phyloP scores from a whole-genome alignment of 768 basidiomycete genomes.

The Mycena sanguinolenta region DNA sequence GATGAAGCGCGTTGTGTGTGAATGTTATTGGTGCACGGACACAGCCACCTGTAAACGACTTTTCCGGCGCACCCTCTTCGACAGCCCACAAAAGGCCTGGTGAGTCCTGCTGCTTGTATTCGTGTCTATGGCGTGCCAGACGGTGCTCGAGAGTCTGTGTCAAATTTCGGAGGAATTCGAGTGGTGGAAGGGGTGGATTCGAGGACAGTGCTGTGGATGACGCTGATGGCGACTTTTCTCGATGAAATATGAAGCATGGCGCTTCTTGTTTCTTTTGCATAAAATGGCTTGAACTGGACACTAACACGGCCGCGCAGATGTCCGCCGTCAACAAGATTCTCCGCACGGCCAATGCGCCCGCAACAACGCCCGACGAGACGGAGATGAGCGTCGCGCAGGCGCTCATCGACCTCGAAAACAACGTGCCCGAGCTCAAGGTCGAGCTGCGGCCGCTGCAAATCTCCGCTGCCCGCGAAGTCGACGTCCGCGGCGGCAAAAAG shows the following conservation, averaged over 20 bases:
- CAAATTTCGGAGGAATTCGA: neutral
- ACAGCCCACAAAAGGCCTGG: constrained; percentile 21
- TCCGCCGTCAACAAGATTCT: constrained; percentile 90
- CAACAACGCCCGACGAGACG: constrained; percentile 88
- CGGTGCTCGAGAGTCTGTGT: neutral
- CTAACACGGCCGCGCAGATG: constrained; percentile 61
- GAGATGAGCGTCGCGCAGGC: constrained; percentile 95
- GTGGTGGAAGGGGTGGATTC: constrained; percentile 19
- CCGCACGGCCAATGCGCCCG: constrained; percentile 96
- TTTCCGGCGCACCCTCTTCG: neutral
- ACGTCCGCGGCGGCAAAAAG: constrained; percentile 99
- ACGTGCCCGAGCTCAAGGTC: constrained; percentile 96
- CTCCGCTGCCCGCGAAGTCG: constrained; percentile 98
- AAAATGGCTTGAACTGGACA: no score
- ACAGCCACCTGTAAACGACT: neutral
- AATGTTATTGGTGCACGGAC: no score
- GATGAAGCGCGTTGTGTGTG: no score
- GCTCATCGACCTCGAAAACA: constrained; percentile 96
- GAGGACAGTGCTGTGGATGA: constrained; percentile 2
- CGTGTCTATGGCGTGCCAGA: neutral
- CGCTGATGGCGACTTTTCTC: no score
- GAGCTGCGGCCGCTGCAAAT: constrained; percentile 97
- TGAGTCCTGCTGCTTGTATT: constrained; percentile 7
- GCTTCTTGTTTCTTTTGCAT: no score
- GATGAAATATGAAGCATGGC: no score